Percentiles rank a stretch among this genome's conserved stretches.
phyloP scores from a whole-genome alignment of 257 asterid genomes.

The Solanum verrucosum region DNA sequence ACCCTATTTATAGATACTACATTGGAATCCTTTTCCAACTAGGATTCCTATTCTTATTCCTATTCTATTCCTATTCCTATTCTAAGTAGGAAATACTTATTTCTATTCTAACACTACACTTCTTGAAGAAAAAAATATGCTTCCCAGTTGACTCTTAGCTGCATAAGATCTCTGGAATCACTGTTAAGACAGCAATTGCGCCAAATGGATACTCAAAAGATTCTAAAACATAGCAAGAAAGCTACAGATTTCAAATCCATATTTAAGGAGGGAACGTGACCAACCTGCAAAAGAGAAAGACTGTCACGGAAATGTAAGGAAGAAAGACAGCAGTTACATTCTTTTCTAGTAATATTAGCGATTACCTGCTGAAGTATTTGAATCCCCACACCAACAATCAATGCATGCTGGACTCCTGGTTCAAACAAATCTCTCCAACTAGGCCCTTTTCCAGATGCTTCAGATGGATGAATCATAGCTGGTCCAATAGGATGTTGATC shows the following conservation, averaged over 20 bases:
- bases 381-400: constrained; percentile 53
- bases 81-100: too few species aligned
- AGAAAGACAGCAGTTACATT: background rate
- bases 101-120: too few species aligned
- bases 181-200: background rate
- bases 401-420: constrained; percentile 69
- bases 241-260: background rate
- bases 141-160: background rate
- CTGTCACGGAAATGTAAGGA: background rate
- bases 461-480: constrained; percentile 33
- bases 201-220: background rate
- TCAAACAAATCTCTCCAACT: constrained; percentile 34
- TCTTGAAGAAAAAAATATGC: background rate
- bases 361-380: constrained; percentile 68
- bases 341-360: background rate
- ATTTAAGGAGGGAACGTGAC: background rate
- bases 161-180: background rate
- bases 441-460: constrained; percentile 31
- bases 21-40: too few species aligned
- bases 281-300: background rate
- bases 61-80: too few species aligned
- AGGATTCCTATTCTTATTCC: too few species aligned
- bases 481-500: constrained; percentile 39
- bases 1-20: too few species aligned
- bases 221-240: background rate